Base-by-base conservation (phyloP, 306 rosid species). In the Vigna unguiculata region DNA sequence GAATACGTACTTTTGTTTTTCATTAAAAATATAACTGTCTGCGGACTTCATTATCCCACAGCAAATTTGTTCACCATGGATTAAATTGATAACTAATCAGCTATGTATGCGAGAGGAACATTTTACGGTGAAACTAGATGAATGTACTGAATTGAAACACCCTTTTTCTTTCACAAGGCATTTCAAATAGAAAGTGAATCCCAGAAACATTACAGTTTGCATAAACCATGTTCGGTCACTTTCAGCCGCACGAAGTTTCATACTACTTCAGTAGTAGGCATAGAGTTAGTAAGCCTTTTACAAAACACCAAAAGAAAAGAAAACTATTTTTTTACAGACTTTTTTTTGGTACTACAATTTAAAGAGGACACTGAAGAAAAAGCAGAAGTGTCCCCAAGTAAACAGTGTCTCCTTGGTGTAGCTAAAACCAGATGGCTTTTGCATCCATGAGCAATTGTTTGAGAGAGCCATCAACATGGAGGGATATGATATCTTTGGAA, bases 391-490 rank as follows among this genome's bases (percentile, higher is more conserved):
- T 76, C 81, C 77, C 77, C 13, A 5, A 48, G 17, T 25, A 66
- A 76, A 77, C 78, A 57, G 34, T 64, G 47, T 55, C 75, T 77
- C 57, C 12, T 34, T 36, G 36, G 45, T 28, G 25, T 34, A 17
- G 45, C 85, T 88, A 96, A 79, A 96, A 91, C 99, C 99, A 96
- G 68, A 96, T 96, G 75, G 99, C 99, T 73, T 74, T 90, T 13
- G 99, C 99, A 73, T 93, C 98, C 11, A 86, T 91, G 76, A 96
- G 96, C 94, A 88, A 80, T 89, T 93, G 97, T 53, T 93, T 96
- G 49, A 96, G 93, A 75, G 94, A 81, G 6, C 98, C 99, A 80
- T 96, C 93, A 74, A 96, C 94, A 73, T 96, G 99, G 58, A 89
- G 96, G 24, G 99, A 92, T 53, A 96, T 93, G 54, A 96, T 84